Evolutionary conservation across 2,329 filamentous ascomycete species (phyloP), one percentile per base, ranked within the genome.

Genomic region (Anthostomella pinea): DNA sequence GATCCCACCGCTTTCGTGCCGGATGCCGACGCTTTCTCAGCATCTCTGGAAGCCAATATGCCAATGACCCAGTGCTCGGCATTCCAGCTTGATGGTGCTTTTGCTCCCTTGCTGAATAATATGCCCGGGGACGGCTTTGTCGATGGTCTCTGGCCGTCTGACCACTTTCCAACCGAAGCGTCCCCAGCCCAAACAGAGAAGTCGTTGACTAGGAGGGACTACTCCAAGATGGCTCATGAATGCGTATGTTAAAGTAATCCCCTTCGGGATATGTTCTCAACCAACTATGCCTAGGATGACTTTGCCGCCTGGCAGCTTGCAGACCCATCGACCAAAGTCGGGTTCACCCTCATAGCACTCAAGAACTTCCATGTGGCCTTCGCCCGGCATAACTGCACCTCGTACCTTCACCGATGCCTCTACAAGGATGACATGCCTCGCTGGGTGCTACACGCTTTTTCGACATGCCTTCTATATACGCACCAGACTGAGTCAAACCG

Each of bases 351-450:
- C 33, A 39, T 51, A 15, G 32, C 43, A 10, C 32, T 68, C 6
- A 62, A 54, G 39, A 47, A 52, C 16, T 43, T 69, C 27, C 65
- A 60, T 48, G 31, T 41, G 13, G 33, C 31, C 28, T 30, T 69
- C 64, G 58, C 65, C 10, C 54, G 50, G 19, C 58, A 61, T 5
- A 61, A 60, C 39, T 48, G 58, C 6, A 58, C 67, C 14, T 60
- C 66, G 20, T 72, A 67, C 45, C 56, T 72, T 35, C 69, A 72
- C 46, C 56, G 60, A 22, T 57, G 62, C 8, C 58, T 72, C 13
- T 71, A 72, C 56, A 52, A 59, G 29, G 45, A 54, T 39, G 42
- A 59, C 13, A 58, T 68, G 14, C 67, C 68, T 16, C 58, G 56
- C 15, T 57, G 62, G 17, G 61, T 72, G 23, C 48, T 69, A 22